phyloP scores from a whole-genome alignment of 1,284 basidiomycete species.

The Cryptococcus sp. region DNA sequence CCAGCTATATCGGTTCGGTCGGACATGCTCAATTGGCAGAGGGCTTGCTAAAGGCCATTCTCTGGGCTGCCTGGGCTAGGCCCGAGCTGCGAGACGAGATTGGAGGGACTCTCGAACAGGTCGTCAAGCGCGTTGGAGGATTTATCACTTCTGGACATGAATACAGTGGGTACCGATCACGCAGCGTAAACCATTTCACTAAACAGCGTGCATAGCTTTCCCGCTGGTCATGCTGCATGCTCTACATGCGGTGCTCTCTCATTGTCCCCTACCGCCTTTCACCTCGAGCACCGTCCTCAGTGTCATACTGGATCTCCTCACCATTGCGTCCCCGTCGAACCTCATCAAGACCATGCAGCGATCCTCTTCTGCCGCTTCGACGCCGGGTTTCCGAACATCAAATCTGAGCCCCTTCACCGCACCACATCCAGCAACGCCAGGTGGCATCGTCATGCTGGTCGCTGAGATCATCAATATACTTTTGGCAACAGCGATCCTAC shows the following conservation, averaged over 20 bases:
- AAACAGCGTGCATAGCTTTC: slow-evolving; percentile 22
- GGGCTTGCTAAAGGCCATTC: slow-evolving; percentile 36
- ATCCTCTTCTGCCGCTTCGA: slow-evolving; percentile 17
- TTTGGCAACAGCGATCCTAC: slow-evolving; percentile 35
- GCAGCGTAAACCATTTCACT: not conserved
- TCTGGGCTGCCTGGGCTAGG: slow-evolving; percentile 42
- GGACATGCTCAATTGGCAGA: slow-evolving; percentile 38
- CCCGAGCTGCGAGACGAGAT: slow-evolving; percentile 22
- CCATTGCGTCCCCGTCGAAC: slow-evolving; percentile 31
- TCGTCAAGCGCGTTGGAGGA: slow-evolving; percentile 26
- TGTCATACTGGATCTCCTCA: slow-evolving; percentile 23
- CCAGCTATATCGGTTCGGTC: slow-evolving; percentile 18
- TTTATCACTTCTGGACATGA: slow-evolving; percentile 11
- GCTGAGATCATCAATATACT: slow-evolving; percentile 43
- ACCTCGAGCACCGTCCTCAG: slow-evolving; percentile 17
- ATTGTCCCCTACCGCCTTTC: slow-evolving; percentile 32
- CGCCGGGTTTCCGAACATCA: slow-evolving; percentile 6
- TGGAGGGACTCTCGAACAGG: slow-evolving; percentile 23
- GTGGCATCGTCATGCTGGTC: slow-evolving; percentile 37
- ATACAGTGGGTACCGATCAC: not conserved
- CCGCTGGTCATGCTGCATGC: slow-evolving; percentile 34
- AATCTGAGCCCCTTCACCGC: slow-evolving; percentile 28
- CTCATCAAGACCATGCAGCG: slow-evolving; percentile 40
- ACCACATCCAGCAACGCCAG: slow-evolving; percentile 36
- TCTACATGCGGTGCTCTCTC: slow-evolving; percentile 32